Base-by-base conservation (phyloP, 306 rosid genomes). In the Oemleria cerasiformis region DNA sequence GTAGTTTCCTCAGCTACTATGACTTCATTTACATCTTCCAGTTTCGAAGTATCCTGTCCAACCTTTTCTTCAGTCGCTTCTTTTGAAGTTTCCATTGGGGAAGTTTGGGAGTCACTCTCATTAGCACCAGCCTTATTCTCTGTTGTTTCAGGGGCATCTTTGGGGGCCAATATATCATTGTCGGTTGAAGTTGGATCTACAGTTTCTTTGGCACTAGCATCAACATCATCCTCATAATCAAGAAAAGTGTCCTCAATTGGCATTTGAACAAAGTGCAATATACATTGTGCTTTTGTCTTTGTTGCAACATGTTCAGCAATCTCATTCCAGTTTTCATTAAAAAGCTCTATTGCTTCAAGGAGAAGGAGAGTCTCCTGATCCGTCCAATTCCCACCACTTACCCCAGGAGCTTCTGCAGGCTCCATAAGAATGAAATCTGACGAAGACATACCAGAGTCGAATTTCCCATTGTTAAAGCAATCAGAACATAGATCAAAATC, bases 291-390 rank as follows among this genome's bases (percentile, higher is more conserved):
- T 82, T 88, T 92, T 61, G 98, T 82, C 76, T 92, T 92, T 74
- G 98, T 92, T 55, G 96, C 98, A 74, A 92, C 98, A 53, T 90
- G 98, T 78, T 92, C 98, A 9, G 98, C 96, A 68, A 92, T 92
- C 77, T 92, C 98, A 74, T 76, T 92, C 98, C 98, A 92, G 77
- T 92, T 88, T 81, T 90, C 98, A 82, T 84, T 92, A 78, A 85
- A 92, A 65, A 92, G 89, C 76, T 92, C 98, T 73, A 92, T 78
- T 78, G 96, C 98, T 84, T 92, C 98, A 79, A 90, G 98, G 70
- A 92, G 98, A 73, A 92, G 90, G 62, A 92, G 96, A 19, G 98
- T 92, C 82, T 92, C 98, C 82, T 92, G 98, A 90, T 92, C 98
- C 23, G 98, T 90, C 98, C 98, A 92, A 70, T 90, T 90, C 74